phyloP scores from a whole-genome alignment of 345 rosid genomes.

The Schrenkiella parvula region DNA sequence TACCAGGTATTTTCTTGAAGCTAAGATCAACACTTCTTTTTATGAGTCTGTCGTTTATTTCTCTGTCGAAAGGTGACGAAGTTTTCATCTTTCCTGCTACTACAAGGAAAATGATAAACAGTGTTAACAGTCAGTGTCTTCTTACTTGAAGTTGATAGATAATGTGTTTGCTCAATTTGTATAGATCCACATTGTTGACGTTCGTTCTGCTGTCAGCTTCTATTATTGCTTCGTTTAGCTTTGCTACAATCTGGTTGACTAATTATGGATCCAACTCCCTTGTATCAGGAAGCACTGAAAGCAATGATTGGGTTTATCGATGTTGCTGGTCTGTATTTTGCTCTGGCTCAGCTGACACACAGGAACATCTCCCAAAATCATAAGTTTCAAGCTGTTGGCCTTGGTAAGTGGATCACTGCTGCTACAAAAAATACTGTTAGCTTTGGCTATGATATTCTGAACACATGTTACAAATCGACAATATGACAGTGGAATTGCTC shows the following conservation, averaged over 20 bases:
- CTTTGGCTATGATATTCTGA: neutral
- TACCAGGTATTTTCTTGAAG: constrained; percentile 60
- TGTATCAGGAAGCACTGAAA: constrained; percentile 77
- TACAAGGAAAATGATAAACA: neutral
- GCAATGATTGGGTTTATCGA: constrained; percentile 92
- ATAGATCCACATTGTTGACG: neutral
- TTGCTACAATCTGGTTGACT: neutral
- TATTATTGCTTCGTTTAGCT: neutral
- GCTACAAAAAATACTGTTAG: neutral
- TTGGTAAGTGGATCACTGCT: constrained; percentile 48
- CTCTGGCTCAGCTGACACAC: constrained; percentile 88
- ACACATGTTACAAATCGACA: neutral
- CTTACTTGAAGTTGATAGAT: neutral
- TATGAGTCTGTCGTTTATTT: neutral
- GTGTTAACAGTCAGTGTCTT: neutral
- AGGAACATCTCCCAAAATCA: constrained; percentile 95
- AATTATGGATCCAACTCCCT: neutral
- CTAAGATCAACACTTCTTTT: neutral
- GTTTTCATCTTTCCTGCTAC: neutral
- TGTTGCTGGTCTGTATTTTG: constrained; percentile 93
- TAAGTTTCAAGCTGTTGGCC: constrained; percentile 97
- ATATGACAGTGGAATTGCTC: neutral
- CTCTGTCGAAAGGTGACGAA: neutral
- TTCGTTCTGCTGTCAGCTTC: neutral
- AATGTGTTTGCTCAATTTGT: neutral